A percentile compares a stretch with the other conserved stretches of the same genome.
Conservation (phyloP, 2,329 filamentous ascomycete species). For the Sphaceloma murrayae region DNA sequence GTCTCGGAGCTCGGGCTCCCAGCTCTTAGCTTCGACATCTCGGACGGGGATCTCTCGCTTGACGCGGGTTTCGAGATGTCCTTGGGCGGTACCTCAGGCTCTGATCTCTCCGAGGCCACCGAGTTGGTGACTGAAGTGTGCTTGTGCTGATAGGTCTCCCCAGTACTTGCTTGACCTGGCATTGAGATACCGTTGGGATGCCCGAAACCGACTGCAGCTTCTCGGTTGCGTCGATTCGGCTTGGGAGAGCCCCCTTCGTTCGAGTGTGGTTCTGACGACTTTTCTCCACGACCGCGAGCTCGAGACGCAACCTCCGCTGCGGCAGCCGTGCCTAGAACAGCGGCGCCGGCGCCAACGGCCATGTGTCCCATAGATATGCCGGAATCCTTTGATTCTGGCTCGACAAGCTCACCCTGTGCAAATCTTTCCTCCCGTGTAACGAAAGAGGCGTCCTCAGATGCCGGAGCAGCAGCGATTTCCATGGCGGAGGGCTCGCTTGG, state of each 20-base stretch:
- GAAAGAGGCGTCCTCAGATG: slow-evolving; percentile 1
- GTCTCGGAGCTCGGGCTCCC: slow-evolving; percentile 12
- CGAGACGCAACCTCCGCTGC: not conserved
- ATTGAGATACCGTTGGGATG: slow-evolving; percentile 14
- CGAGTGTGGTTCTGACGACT: not conserved
- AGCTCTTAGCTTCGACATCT: slow-evolving; percentile 11
- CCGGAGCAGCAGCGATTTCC: not conserved
- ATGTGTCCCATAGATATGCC: not conserved
- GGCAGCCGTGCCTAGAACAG: slow-evolving; percentile 4
- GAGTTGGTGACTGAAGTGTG: not conserved
- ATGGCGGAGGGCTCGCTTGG: not conserved
- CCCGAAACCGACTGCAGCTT: slow-evolving; percentile 14
- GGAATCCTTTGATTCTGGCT: not conserved
- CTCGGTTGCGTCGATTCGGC: slow-evolving; percentile 7
- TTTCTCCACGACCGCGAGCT: not conserved
- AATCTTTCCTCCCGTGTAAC: not conserved
- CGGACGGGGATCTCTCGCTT: slow-evolving; percentile 6
- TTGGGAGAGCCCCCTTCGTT: not conserved
- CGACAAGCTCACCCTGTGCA: not conserved
- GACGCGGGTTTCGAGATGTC: slow-evolving; percentile 1
- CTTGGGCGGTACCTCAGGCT: slow-evolving; percentile 9
- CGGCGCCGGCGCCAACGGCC: slow-evolving; percentile 2
- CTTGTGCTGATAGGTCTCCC: slow-evolving; percentile 6
- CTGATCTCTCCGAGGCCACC: not conserved
- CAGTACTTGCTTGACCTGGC: not conserved